Conservation (phyloP, 345 rosid genomes). For the Euphorbia tirucalli region DNA sequence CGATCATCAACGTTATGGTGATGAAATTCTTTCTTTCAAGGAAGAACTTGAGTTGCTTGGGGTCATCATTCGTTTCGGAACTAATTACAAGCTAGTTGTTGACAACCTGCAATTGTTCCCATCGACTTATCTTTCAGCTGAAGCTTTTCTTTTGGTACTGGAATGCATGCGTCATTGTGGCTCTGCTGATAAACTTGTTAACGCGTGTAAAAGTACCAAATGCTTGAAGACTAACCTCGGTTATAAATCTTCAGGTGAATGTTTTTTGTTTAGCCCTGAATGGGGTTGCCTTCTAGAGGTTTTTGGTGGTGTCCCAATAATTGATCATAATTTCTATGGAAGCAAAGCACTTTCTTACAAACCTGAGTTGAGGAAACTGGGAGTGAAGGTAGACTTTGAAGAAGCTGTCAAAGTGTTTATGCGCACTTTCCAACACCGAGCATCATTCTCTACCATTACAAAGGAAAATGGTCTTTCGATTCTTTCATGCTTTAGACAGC, state of each 20-base stretch:
- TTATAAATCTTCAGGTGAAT: constrained; percentile 43
- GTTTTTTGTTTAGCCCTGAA: constrained; percentile 51
- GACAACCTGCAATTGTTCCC: constrained; percentile 36
- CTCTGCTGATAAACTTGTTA: constrained; percentile 20
- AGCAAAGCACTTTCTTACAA: constrained; percentile 23
- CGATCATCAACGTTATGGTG: constrained; percentile 42
- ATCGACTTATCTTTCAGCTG: constrained; percentile 27
- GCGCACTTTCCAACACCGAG: constrained; percentile 34
- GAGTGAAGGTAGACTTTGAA: constrained; percentile 45
- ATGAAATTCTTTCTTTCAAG: constrained; percentile 31
- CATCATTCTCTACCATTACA: constrained; percentile 31
- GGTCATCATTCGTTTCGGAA: constrained; percentile 35
- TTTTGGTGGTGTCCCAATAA: constrained; percentile 42
- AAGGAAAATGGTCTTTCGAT: constrained; percentile 34
- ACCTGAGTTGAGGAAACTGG: constrained; percentile 44
- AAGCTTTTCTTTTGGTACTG: constrained; percentile 46
- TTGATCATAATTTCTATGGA: constrained; percentile 45
- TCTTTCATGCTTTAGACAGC: constrained; percentile 43
- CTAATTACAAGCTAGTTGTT: constrained; percentile 34
- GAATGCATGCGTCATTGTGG: constrained; percentile 28
- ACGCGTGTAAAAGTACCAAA: constrained; percentile 19
- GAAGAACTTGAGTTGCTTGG: constrained; percentile 61
- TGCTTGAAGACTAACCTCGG: constrained; percentile 56
- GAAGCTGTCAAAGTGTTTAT: constrained; percentile 42
- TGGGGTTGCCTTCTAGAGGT: constrained; percentile 58